These are phyloP conservation scores for Groenewaldozyma salmanticensis DNA, from an alignment of 805 yeast species.

Conservation along the genomic window DNA sequence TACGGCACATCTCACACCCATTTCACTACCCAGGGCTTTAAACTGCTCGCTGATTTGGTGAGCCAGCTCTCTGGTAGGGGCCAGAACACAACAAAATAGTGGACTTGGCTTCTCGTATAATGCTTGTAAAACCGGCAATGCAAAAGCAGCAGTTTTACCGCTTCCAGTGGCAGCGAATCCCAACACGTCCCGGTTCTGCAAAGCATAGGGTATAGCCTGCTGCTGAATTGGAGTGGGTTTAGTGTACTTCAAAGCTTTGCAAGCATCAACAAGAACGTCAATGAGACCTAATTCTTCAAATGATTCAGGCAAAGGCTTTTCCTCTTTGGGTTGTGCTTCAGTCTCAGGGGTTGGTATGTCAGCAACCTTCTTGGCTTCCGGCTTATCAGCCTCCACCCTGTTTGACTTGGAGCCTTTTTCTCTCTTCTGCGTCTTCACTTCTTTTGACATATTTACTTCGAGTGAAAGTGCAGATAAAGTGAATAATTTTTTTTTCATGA, in stretches of 20 bases:
- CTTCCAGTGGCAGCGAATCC: constrained; percentile 98
- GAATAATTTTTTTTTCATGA: no score
- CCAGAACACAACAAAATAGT: constrained; percentile 76
- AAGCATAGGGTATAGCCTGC: constrained; percentile 82
- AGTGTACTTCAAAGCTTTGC: constrained; percentile 60
- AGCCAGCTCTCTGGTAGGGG: constrained; percentile 57
- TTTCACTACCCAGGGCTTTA: constrained; percentile 80
- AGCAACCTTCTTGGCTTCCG: constrained; percentile 6
- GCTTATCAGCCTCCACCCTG: background rate
- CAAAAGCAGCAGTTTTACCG: constrained; percentile 98
- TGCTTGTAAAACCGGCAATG: constrained; percentile 86
- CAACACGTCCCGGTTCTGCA: constrained; percentile 84
- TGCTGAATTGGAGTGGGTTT: constrained; percentile 92
- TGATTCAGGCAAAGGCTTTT: constrained; percentile 7
- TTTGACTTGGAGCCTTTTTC: constrained; percentile 4
- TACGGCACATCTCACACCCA: constrained; percentile 87
- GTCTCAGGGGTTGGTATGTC: constrained; percentile 7
- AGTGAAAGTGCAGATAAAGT: no score
- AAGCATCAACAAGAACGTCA: constrained; percentile 55
- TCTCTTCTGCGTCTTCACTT: constrained; percentile 5
- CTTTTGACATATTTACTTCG: constrained; percentile 5
- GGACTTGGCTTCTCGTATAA: constrained; percentile 85
- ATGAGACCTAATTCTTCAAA: constrained; percentile 29
- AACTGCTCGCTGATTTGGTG: constrained; percentile 78
- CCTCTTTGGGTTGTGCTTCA: constrained; percentile 2